These are phyloP conservation scores for Populus ilicifolia DNA, from an alignment of 345 rosid genomes.

Conservation along the genomic window DNA sequence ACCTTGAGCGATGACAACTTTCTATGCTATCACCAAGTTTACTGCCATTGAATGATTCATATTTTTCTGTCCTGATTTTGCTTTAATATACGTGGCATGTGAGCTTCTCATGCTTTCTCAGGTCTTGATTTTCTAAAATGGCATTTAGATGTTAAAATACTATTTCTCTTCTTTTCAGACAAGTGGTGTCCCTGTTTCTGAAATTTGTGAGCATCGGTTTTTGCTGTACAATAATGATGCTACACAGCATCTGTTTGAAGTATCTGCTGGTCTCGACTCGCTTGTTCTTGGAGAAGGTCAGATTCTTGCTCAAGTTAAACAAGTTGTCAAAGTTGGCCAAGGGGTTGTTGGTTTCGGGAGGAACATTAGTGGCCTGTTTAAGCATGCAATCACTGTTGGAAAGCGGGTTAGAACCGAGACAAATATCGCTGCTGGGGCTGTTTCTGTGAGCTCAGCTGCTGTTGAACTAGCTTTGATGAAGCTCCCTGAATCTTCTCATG, in stretches of 20 bases:
- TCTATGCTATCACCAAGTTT: background rate
- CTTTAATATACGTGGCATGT: background rate
- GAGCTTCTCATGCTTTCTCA: background rate
- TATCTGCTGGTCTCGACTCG: slow-evolving; percentile 83
- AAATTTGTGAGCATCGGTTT: slow-evolving; percentile 70
- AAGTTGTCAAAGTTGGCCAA: slow-evolving; percentile 50
- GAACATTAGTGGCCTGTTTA: slow-evolving; percentile 47
- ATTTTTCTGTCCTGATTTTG: background rate
- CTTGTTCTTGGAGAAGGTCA: slow-evolving; percentile 52
- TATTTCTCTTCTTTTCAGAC: slow-evolving; percentile 38
- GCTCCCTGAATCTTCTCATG: slow-evolving; percentile 34
- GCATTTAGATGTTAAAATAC: slow-evolving; percentile 1
- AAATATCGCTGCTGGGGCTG: slow-evolving; percentile 46
- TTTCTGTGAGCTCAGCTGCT: slow-evolving; percentile 50
- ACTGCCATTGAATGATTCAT: background rate
- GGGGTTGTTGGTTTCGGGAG: slow-evolving; percentile 51
- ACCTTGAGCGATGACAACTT: background rate
- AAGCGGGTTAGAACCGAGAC: slow-evolving; percentile 52
- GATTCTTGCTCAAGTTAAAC: slow-evolving; percentile 54
- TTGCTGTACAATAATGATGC: slow-evolving; percentile 82
- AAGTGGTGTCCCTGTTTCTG: slow-evolving; percentile 45
- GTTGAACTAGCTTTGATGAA: slow-evolving; percentile 50
- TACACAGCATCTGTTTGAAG: slow-evolving; percentile 81
- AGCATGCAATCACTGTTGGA: slow-evolving; percentile 46
- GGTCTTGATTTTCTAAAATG: too few species aligned